A percentile compares a stretch with the other conserved stretches of the same genome.
phyloP scores from a whole-genome alignment of 2,329 filamentous ascomycete species.

The Cladorrhinum sp. region DNA sequence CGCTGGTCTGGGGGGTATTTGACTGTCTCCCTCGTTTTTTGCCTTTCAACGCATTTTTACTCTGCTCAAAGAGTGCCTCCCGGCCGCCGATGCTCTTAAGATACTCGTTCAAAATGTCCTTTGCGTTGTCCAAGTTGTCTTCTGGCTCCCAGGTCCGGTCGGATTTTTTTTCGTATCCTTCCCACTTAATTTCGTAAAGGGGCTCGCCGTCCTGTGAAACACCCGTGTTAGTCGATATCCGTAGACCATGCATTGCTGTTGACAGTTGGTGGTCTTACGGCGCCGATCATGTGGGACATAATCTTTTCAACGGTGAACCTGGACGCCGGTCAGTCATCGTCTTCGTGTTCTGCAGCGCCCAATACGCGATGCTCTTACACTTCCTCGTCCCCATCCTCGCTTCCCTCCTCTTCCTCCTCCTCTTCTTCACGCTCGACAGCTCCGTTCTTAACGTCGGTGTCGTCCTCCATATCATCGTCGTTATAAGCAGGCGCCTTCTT shows the following conservation, averaged over 20 bases:
- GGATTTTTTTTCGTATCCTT: constrained; percentile 66
- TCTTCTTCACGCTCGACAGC: constrained; percentile 22
- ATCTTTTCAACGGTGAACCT: constrained; percentile 77
- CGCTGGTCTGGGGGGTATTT: constrained; percentile 35
- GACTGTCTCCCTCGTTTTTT: constrained; percentile 58
- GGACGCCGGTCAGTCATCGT: constrained; percentile 3
- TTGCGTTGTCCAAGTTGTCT: constrained; percentile 63
- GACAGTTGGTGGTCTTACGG: constrained; percentile 39
- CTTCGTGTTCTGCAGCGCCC: neutral
- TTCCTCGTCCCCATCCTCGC: constrained; percentile 30
- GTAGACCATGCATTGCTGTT: neutral
- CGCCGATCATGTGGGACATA: constrained; percentile 59
- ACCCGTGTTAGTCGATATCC: neutral
- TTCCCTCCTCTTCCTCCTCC: constrained; percentile 28
- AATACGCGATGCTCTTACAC: constrained; percentile 16
- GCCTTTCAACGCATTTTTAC: constrained; percentile 46
- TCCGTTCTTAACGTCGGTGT: constrained; percentile 22
- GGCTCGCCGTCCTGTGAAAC: constrained; percentile 39
- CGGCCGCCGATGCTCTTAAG: constrained; percentile 61
- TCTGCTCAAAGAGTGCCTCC: constrained; percentile 50
- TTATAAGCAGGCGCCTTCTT: constrained; percentile 23
- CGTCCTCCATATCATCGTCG: constrained; percentile 23
- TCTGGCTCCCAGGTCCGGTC: constrained; percentile 80
- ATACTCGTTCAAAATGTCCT: constrained; percentile 63
- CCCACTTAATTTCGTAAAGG: constrained; percentile 75